Evolutionary conservation across 1,139 yeast genomes (phyloP), one percentile per base, ranked within the genome.

Genomic region (Scheffersomyces lignicola): DNA sequence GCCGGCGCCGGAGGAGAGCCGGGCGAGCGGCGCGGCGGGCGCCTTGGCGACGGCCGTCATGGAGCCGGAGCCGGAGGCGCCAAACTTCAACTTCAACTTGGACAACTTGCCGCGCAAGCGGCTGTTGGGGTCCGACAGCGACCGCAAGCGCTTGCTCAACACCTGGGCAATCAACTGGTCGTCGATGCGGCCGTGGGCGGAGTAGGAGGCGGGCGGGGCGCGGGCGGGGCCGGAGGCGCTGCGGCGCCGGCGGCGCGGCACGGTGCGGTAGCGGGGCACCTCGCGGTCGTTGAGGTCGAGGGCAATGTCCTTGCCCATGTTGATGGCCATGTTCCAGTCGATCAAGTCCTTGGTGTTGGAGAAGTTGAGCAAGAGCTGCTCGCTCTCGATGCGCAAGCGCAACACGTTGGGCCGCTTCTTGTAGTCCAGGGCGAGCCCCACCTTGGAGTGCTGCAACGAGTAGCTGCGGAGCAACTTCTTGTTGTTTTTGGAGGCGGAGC

Each of bases 351-450:
- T 78, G 1, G 77, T 65, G 28, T 67, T 62, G 6, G 70, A 57
- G 47, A 83, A 83, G 38, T 74, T 74, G 2, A 83, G 42, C 25
- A 83, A 54, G 37, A 83, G 66, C 49, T 84, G 92, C 51, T 83
- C 89, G 32, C 77, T 72, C 56, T 84, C 92, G 26, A 79, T 65
- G 24, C 92, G 65, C 24, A 83, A 44, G 37, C 94, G 59, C 24
- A 84, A 54, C 2, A 80, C 83, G 57, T 77, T 65, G 40, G 71
- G 64, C 33, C 70, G 68, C 54, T 84, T 84, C 38, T 65, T 69
- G 56, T 84, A 82, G 52, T 84, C 94, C 3, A 74, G 65, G 1
- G 92, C 90, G 15, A 83, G 58, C 0, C 94, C 94, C 36, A 80
- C 54, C 45, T 66, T 73, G n/a, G 84, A 81, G 54, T 78, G 76